These are phyloP conservation scores for Hanseniaspora vineae DNA, from an alignment of 805 yeast genomes.

Conservation along the genomic window DNA sequence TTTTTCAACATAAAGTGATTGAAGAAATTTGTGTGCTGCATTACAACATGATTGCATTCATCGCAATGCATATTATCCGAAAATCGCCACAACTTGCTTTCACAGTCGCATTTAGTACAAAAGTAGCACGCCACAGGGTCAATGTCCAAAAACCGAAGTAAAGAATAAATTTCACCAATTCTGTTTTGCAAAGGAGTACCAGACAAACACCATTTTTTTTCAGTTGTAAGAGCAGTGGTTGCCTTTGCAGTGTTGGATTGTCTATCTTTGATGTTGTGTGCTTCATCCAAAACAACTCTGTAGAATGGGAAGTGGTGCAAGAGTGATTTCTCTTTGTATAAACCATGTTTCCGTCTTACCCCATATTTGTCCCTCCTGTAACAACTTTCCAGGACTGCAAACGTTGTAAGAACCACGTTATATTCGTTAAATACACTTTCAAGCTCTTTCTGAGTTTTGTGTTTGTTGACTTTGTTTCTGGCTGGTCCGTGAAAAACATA, in stretches of 20 bases:
- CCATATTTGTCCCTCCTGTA: constrained; percentile 77
- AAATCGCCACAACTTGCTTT: constrained; percentile 73
- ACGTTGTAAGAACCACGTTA: constrained; percentile 84
- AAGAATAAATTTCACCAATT: constrained; percentile 90
- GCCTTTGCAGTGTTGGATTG: constrained; percentile 90
- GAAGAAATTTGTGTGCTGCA: constrained; percentile 91
- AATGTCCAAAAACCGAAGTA: constrained; percentile 71
- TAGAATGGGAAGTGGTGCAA: constrained; percentile 67
- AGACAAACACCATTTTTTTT: constrained; percentile 79
- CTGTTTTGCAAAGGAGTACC: constrained; percentile 97
- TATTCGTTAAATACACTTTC: constrained; percentile 25
- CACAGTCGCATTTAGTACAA: constrained; percentile 88
- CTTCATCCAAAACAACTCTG: constrained; percentile 87
- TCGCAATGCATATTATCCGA: constrained; percentile 76
- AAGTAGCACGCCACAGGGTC: constrained; percentile 82
- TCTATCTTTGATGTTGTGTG: constrained; percentile 93
- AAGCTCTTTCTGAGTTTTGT: constrained; percentile 43
- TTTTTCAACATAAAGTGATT: constrained; percentile 93
- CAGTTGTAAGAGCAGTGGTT: constrained; percentile 58
- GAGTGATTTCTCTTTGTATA: constrained; percentile 62
- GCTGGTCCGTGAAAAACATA: constrained; percentile 72
- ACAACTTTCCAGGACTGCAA: constrained; percentile 81
- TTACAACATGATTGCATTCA: constrained; percentile 78
- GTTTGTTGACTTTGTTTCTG: constrained; percentile 32
- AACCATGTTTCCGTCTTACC: constrained; percentile 56